Evolutionary conservation across 805 yeast species (phyloP), one percentile per base, ranked within the genome.

Genomic region (Metschnikowia proteae): DNA sequence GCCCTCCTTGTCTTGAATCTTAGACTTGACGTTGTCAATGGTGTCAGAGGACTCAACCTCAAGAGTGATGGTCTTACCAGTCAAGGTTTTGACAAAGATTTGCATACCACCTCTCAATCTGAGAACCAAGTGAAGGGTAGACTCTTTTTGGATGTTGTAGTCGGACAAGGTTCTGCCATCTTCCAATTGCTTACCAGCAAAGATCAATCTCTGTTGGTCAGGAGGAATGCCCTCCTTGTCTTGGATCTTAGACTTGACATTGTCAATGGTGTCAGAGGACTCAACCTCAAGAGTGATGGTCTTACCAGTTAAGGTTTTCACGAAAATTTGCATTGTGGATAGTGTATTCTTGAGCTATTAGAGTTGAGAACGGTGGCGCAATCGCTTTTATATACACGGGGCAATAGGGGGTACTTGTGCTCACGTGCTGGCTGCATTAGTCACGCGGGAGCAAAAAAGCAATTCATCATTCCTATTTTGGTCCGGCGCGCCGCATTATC

Each of bases 1-100:
- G 79, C 97, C 97, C 74, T 90, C 96, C 79, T 88, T 89, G 80
- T 89, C 97, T 81, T 88, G 96, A 70, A 91, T 90, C 82, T 90
- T 90, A 65, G 95, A 79, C 81, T n/a, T n/a, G n/a, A n/a, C n/a
- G n/a, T n/a, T n/a, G n/a, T n/a, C n/a, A n/a, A n/a, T n/a, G n/a
- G n/a, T n/a, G n/a, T n/a, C n/a, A n/a, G n/a, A n/a, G n/a, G n/a
- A n/a, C n/a, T n/a, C n/a, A n/a, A n/a, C n/a, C n/a, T n/a, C n/a
- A n/a, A n/a, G n/a, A n/a, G n/a, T n/a, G n/a, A n/a, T n/a, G n/a
- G n/a, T n/a, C n/a, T n/a, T n/a, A n/a, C n/a, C n/a, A 27, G 84
- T 80, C 59, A 80, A 70, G 27, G 83, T 79, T 65, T 79, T 79
- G 50, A 62, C 67, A 39, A 73, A 71, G 54, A 81, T 81, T 66